phyloP scores from a whole-genome alignment of 352 stramenopile genomes.

The Phytophthora quininea region DNA sequence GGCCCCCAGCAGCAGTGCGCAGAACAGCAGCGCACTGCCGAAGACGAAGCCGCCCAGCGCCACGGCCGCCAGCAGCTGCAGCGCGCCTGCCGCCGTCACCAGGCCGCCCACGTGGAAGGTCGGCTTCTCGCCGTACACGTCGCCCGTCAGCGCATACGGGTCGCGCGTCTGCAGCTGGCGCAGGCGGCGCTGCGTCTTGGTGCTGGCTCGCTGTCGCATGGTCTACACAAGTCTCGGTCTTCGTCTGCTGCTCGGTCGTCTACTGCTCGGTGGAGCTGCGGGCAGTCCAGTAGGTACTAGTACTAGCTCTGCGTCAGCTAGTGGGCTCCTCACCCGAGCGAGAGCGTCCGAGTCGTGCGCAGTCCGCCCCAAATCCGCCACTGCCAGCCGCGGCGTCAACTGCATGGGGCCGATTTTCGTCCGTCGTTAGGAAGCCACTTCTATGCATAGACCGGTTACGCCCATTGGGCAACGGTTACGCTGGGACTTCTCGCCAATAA shows the following conservation, averaged over 20 bases:
- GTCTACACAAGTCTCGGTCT: background rate
- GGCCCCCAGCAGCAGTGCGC: constrained; percentile 26
- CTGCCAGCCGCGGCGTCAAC: constrained; percentile 9
- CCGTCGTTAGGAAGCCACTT: constrained; percentile 23
- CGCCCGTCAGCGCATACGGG: constrained; percentile 34
- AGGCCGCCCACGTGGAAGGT: constrained; percentile 48
- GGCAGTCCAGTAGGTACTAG: background rate
- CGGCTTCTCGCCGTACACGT: constrained; percentile 26
- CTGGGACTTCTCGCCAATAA: too few species aligned
- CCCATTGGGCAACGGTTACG: too few species aligned
- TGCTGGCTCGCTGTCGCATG: constrained; percentile 40
- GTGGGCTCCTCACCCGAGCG: background rate
- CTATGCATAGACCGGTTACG: constrained; percentile 11
- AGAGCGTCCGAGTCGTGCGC: constrained; percentile 12
- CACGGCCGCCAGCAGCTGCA: constrained; percentile 36
- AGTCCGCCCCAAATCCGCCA: constrained; percentile 28
- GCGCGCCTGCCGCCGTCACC: constrained; percentile 37
- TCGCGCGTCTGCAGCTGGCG: constrained; percentile 37
- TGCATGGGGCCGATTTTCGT: constrained; percentile 29
- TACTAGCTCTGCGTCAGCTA: background rate
- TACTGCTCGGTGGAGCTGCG: background rate
- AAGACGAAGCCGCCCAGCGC: constrained; percentile 44
- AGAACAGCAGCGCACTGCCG: constrained; percentile 48
- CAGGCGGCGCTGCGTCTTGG: constrained; percentile 37
- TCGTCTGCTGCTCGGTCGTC: background rate